phyloP scores from a whole-genome alignment of 108 stramenopile genomes.

The Bacterosira constricta region DNA sequence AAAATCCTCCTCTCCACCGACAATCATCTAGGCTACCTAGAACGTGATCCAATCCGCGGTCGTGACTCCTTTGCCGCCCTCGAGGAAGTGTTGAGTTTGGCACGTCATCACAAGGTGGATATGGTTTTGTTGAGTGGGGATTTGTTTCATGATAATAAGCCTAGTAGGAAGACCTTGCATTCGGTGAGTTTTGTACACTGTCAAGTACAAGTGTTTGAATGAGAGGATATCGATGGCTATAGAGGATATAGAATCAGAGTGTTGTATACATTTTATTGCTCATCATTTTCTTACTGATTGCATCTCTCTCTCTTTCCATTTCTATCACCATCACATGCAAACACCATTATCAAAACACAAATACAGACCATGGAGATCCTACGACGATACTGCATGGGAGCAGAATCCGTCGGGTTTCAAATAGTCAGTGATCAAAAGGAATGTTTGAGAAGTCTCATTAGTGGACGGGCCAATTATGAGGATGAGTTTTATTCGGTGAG shows the following conservation, averaged over 20 bases:
- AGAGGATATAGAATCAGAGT: too few relatives aligned
- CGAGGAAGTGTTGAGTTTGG: conserved; percentile 90
- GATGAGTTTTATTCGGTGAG: conserved; percentile 80
- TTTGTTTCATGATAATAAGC: conserved; percentile 98
- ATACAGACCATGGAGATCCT: conserved; percentile 88
- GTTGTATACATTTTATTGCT: too few relatives aligned
- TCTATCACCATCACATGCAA: too few relatives aligned
- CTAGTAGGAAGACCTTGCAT: conserved; percentile 85
- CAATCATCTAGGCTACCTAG: conserved; percentile 94
- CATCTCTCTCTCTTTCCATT: too few relatives aligned
- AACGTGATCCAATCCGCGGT: conserved; percentile 93
- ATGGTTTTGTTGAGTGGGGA: conserved; percentile 94
- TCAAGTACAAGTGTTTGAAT: too few relatives aligned
- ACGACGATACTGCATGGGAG: conserved; percentile 90
- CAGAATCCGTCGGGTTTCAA: conserved; percentile 84
- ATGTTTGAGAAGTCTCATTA: conserved; percentile 36
- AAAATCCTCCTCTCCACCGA: conserved; percentile 94
- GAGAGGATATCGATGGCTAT: too few relatives aligned
- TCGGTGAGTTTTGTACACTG: conserved; percentile 30
- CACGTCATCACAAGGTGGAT: conserved; percentile 67
- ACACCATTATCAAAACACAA: too few relatives aligned
- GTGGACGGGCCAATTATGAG: conserved; percentile 88
- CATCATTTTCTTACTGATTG: too few relatives aligned
- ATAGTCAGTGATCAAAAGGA: conserved; percentile 72
- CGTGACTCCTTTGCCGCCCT: conserved; percentile 95